Evolutionary conservation across 2,329 filamentous ascomycete genomes (phyloP), one percentile per base, ranked within the genome.

Genomic region (Fusarium newnesense): DNA sequence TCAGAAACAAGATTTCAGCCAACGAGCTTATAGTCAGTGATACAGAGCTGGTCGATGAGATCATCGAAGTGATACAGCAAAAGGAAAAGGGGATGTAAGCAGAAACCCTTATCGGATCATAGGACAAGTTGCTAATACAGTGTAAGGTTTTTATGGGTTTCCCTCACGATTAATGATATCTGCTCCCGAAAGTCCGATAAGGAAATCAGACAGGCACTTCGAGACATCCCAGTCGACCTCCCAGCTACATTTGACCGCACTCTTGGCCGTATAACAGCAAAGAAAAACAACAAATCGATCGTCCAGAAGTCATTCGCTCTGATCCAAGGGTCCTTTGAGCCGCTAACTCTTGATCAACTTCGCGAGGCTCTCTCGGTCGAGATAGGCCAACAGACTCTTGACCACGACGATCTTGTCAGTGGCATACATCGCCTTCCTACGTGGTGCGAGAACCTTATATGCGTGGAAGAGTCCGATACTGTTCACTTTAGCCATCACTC

Each of bases 111-210:
- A 9, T 11, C 4, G 9, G 3, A 12, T 12, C n/a, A n/a, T n/a
- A n/a, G n/a, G n/a, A n/a, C n/a, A n/a, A n/a, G n/a, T n/a, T n/a
- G n/a, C n/a, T n/a, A n/a, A n/a, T n/a, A n/a, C n/a, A n/a, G n/a
- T n/a, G n/a, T n/a, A n/a, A 72, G 71, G 72, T 74, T 75, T 13
- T 24, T 74, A 2, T 74, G 71, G 72, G 68, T 24, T 3, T 70
- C 52, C 16, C 60, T 74, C 2, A 50, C 60, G 0, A 74, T 75
- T 5, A 42, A 74, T 30, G 73, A 70, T 4, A 47, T 75, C 1
- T 74, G 71, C n/a, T 56, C 62, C 9, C 44, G 49, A 4, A 70
- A 54, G n/a, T 60, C 19, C 5, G 69, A 74, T 24, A 52, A 49
- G 1, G 60, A 62, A 4, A 75, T 74, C 9, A 43, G 54, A 19